These are phyloP conservation scores for Penicillium frequentans DNA, from an alignment of 2,329 filamentous ascomycete genomes.

Conservation along the genomic window DNA sequence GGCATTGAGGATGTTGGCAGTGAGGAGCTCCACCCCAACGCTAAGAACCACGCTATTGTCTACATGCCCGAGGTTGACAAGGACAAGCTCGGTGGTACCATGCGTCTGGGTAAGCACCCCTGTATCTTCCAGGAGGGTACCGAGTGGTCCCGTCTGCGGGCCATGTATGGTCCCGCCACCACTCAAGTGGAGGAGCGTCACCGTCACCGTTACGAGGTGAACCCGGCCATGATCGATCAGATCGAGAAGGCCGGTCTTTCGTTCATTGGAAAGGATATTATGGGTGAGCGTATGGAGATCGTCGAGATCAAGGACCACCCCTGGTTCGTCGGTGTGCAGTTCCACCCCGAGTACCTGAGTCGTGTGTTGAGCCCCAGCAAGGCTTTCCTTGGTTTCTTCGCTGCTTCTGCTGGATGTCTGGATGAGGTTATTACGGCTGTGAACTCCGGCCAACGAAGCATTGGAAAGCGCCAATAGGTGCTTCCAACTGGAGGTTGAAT, in stretches of 20 bases:
- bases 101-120: slow-evolving; percentile 76
- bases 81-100: slow-evolving; percentile 77
- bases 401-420: slow-evolving; percentile 70
- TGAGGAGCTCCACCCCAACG: slow-evolving; percentile 55
- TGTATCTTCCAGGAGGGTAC: slow-evolving; percentile 73
- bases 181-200: slow-evolving; percentile 69
- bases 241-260: slow-evolving; percentile 69
- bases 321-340: slow-evolving; percentile 83
- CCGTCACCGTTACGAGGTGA: slow-evolving; percentile 88
- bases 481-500: neutral
- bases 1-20: slow-evolving; percentile 59
- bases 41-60: slow-evolving; percentile 72
- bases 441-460: slow-evolving; percentile 19
- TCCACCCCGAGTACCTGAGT: slow-evolving; percentile 82
- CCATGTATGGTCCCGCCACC: slow-evolving; percentile 63
- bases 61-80: slow-evolving; percentile 88
- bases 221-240: slow-evolving; percentile 70
- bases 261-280: slow-evolving; percentile 79
- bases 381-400: slow-evolving; percentile 82
- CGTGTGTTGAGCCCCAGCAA: slow-evolving; percentile 72
- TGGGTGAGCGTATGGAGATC: slow-evolving; percentile 77
- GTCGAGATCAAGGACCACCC: slow-evolving; percentile 80
- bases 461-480: slow-evolving; percentile 7
- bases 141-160: slow-evolving; percentile 76
- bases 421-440: slow-evolving; percentile 39